Evolutionary conservation across 805 yeast genomes (phyloP), one percentile per base, ranked within the genome.

Genomic region (Debaryomyces maramus): DNA sequence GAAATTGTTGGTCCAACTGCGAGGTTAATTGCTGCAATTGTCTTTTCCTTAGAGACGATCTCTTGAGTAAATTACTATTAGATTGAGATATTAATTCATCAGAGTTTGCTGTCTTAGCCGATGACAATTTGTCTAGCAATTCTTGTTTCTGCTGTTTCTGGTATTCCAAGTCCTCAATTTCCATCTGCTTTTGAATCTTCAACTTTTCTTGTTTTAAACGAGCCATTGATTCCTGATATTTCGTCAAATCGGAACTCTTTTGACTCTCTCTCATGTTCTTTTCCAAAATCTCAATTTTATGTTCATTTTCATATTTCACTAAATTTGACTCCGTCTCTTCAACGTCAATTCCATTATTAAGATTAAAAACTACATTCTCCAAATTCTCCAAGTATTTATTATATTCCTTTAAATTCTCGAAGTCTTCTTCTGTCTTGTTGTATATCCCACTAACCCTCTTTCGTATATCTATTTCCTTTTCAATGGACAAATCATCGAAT

Each of bases 401-500:
- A 63, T 73, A 90, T 20, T 73, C 85, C 3, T 73, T 69, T 16
- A 83, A 62, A 14, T 70, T 56, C 3, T 60, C 67, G 54, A 93
- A 93, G 50, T 88, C 95, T 28, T 80, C 81, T 48, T 80, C 78
- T 2, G 84, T 80, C 60, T 87, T 85, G 63, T 93, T 93, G 65
- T 84, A 90, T 6, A 90, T 83, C 39, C 74, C 73, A 50, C 76
- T 71, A 8, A 93, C 88, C 41, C 91, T 71, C 52, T 82, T 83
- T 37, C 99, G 75, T 14, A 90, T 80, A 61, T 93, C 98, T 27
- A 95, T 88, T 57, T 93, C 99, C 46, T 85, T 77, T 61, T 93
- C 99, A 3, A 93, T 95, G 6, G 63, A 72, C 28, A 93, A 77
- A 62, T 93, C 97, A 50, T 91, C 97, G 58, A 93, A 93, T 2